Evolutionary conservation across 495 filamentous ascomycete species (phyloP).

Genomic region (Jackrogersella multiformis): DNA sequence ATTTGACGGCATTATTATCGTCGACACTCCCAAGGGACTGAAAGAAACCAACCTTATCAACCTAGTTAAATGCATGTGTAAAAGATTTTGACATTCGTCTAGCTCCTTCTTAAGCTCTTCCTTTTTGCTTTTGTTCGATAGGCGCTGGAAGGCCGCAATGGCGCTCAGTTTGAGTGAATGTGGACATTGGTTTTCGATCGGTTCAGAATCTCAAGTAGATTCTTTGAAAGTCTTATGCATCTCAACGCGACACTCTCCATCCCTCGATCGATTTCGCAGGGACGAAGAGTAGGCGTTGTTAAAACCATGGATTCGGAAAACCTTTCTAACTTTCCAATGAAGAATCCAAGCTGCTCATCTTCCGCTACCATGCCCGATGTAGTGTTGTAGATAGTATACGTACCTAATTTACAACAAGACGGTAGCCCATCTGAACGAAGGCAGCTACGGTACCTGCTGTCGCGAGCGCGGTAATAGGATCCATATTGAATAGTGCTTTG

Average conservation of each 20-base stretch:
- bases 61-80: background rate
- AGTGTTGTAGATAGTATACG: background rate
- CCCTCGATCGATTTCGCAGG: background rate
- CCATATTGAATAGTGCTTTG: background rate
- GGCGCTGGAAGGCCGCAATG: background rate
- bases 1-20: background rate
- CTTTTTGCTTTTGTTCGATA: background rate
- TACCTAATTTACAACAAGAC: background rate
- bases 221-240: background rate
- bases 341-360: slow-evolving; percentile 3
- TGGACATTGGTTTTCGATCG: background rate
- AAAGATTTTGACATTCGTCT: slow-evolving; percentile 2
- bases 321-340: background rate
- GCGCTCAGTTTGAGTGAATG: slow-evolving; percentile 1
- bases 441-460: background rate
- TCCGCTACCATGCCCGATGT: background rate
- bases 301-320: slow-evolving; percentile 1
- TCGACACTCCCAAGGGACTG: background rate
- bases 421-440: background rate
- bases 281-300: background rate
- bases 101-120: slow-evolving; percentile 3
- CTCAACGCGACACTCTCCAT: background rate
- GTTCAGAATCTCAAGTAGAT: background rate
- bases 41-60: background rate
- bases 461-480: background rate